Percentiles rank a stretch among this genome's conserved stretches.
These are phyloP conservation scores for Albifimbria verrucaria DNA, from an alignment of 2,329 filamentous ascomycete genomes.

Conservation along the genomic window DNA sequence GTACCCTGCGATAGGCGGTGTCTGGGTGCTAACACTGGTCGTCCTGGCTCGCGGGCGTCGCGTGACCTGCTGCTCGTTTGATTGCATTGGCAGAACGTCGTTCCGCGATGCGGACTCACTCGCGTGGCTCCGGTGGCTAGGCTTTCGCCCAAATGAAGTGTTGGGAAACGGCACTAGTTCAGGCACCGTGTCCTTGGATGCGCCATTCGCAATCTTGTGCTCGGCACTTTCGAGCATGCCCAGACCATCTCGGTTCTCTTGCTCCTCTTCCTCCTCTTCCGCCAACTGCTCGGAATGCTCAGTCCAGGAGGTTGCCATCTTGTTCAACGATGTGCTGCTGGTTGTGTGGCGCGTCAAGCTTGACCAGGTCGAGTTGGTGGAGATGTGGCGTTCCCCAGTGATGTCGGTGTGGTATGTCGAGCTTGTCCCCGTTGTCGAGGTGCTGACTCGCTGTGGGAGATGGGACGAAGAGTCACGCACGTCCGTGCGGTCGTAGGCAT, in stretches of 20 bases:
- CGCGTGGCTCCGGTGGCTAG: slow-evolving; percentile 32
- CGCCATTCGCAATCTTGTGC: slow-evolving; percentile 16
- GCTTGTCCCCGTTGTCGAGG: slow-evolving; percentile 51
- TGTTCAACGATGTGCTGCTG: slow-evolving; percentile 45
- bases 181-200: slow-evolving; percentile 27
- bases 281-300: slow-evolving; percentile 29
- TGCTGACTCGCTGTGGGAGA: slow-evolving; percentile 47
- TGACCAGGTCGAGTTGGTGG: slow-evolving; percentile 50
- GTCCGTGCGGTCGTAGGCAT: slow-evolving; percentile 16
- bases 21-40: slow-evolving; percentile 40
- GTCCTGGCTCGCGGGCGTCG: slow-evolving; percentile 42
- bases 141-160: slow-evolving; percentile 15
- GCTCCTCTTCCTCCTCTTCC: slow-evolving; percentile 7
- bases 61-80: slow-evolving; percentile 25
- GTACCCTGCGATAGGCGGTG: slow-evolving; percentile 43
- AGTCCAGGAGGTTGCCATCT: slow-evolving; percentile 25
- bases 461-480: slow-evolving; percentile 13
- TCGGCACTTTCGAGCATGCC: slow-evolving; percentile 12
- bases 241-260: background rate
- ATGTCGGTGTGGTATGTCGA: slow-evolving; percentile 45
- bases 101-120: slow-evolving; percentile 33
- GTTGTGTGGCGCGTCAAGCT: slow-evolving; percentile 51
- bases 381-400: slow-evolving; percentile 49
- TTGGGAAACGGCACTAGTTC: slow-evolving; percentile 29
- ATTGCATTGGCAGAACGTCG: slow-evolving; percentile 22